phyloP scores from a whole-genome alignment of 2,329 filamentous ascomycete genomes.

The Exophiala alcalophila region DNA sequence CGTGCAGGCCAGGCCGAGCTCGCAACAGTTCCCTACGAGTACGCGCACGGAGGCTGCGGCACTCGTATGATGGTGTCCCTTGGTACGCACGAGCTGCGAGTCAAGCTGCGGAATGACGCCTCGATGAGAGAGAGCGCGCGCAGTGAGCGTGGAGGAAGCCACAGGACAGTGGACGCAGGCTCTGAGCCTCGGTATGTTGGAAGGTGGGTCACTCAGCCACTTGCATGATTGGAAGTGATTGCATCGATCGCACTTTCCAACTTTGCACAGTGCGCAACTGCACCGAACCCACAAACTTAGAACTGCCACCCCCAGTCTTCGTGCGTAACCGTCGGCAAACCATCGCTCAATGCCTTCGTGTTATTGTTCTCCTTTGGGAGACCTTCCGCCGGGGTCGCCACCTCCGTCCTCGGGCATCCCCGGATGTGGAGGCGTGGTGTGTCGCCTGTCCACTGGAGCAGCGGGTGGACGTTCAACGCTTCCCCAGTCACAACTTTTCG shows the following conservation, averaged over 20 bases:
- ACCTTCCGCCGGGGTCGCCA: not conserved
- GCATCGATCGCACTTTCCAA: not conserved
- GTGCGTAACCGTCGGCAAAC: constrained; percentile 15
- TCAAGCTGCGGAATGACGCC: no score
- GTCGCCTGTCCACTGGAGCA: not conserved
- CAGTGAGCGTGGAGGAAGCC: no score
- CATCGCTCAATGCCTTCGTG: constrained; percentile 6
- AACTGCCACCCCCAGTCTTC: constrained; percentile 1
- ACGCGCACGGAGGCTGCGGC: no score
- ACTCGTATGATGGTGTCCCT: no score
- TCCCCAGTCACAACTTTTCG: no score
- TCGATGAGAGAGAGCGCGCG: no score
- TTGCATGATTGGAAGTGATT: constrained; percentile 2
- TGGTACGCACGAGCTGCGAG: no score
- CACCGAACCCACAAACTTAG: no score
- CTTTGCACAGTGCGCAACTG: no score
- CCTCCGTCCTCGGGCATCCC: constrained; percentile 1
- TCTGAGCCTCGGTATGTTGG: no score
- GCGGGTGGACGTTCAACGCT: not conserved
- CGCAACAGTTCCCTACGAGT: not conserved
- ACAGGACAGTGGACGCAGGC: no score
- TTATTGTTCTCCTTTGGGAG: not conserved
- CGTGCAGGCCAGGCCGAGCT: constrained; percentile 6
- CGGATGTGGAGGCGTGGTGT: not conserved
- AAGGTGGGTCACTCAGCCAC: not conserved